Evolutionary conservation across 345 rosid genomes (phyloP).

Genomic region (Lumnitzera littorea): DNA sequence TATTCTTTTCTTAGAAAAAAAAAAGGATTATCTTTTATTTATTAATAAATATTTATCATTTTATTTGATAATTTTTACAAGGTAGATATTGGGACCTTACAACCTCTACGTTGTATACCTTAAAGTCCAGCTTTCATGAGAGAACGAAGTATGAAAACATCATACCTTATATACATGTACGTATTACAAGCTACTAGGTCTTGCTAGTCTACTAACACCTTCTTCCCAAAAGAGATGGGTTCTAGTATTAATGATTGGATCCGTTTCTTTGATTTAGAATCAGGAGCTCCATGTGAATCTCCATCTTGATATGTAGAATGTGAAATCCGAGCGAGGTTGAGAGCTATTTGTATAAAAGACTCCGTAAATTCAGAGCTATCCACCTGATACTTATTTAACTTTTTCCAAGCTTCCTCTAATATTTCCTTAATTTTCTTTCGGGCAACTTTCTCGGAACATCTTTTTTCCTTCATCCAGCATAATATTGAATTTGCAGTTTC

Average conservation of each 20-base stretch:
- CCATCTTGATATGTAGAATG: constrained; percentile 30
- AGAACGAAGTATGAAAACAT: no score
- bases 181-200: no score
- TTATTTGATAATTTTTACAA: no score
- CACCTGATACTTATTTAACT: constrained; percentile 36
- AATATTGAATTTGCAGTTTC: constrained; percentile 20
- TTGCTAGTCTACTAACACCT: not conserved
- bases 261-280: constrained; percentile 12
- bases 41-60: no score
- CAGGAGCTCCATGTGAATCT: constrained; percentile 36
- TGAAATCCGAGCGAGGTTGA: constrained; percentile 26
- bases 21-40: no score
- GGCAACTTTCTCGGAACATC: constrained; percentile 22
- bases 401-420: constrained; percentile 5
- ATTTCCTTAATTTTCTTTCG: constrained; percentile 10
- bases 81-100: no score
- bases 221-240: constrained; percentile 13
- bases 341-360: constrained; percentile 13
- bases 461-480: constrained; percentile 27
- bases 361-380: constrained; percentile 7
- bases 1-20: no score
- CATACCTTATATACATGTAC: no score
- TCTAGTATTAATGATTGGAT: constrained; percentile 24
- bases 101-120: no score
- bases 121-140: no score